Base-by-base conservation (phyloP, 805 yeast genomes). In the Ascoidea tarda region DNA sequence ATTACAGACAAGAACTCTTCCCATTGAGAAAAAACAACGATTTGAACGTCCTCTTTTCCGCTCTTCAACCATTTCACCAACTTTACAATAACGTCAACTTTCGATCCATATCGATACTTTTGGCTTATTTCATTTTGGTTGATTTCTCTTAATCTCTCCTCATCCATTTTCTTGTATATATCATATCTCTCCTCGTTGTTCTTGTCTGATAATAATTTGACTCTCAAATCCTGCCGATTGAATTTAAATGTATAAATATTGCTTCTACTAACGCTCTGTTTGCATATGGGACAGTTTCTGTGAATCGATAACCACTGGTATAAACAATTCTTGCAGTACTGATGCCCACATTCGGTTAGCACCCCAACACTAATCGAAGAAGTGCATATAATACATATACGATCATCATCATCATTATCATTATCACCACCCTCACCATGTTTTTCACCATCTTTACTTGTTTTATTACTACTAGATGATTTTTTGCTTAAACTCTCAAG, bases 21-120 rank as follows among this genome's bases (percentile, higher is more conserved):
- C 90, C 95, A 91, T 63, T 90, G 98, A 16, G 97, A 88, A 62
- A 87, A 93, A 0, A 93, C 68, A 10, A 93, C 82, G 47, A 91
- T 82, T 65, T 93, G 97, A 5, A 83, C 87, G 0, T 70, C 57
- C 16, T 67, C 65, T 44, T 84, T 83, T 31, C 72, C 66, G 4
- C 71, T 62, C 51, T 79, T 77, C 51, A 91, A 67, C 70, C 82
- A 84, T 10, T 81, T 64, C 5, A 85, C 76, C 55, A 87, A 88
- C 59, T 82, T 78, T 6, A 89, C 75, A 46, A 91, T 84, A 71
- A 81, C 77, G 66, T 93, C 96, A 44, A 91, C 79, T 62, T 93
- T 93, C 1, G 96, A 78, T 8, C 98, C 96, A 65, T 82, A 90
- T 50, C 74, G 72, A 44, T 72, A 72, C 47, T 63, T 67, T 21